These are phyloP conservation scores for Carex littledalei DNA, from an alignment of 176 grass and related monocot genomes.

Conservation along the genomic window DNA sequence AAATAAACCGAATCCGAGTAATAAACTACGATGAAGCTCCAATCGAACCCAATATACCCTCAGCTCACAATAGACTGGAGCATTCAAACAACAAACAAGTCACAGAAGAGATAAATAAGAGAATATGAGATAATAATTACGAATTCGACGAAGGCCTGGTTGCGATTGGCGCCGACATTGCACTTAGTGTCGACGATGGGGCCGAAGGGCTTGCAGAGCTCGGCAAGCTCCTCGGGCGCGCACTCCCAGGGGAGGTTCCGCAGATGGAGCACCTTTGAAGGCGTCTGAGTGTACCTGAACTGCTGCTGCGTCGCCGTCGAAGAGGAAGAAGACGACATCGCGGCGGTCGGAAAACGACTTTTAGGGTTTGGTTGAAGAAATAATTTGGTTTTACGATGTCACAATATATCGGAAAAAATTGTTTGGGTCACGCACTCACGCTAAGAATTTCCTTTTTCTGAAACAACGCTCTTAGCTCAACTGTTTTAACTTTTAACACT, in stretches of 20 bases:
- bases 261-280: slow-evolving; percentile 92
- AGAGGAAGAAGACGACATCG: slow-evolving; percentile 62
- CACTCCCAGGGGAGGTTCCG: slow-evolving; percentile 95
- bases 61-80: background rate
- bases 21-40: background rate
- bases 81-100: background rate
- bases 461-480: too few relatives aligned
- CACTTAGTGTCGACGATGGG: slow-evolving; percentile 82
- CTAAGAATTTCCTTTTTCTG: background rate
- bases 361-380: slow-evolving; percentile 12
- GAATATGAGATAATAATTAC: slow-evolving; percentile 32
- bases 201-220: slow-evolving; percentile 92
- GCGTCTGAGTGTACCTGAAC: slow-evolving; percentile 88
- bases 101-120: background rate
- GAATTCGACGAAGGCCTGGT: slow-evolving; percentile 97
- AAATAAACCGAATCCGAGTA: background rate
- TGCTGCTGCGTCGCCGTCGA: slow-evolving; percentile 44
- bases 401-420: background rate
- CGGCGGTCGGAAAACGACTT: background rate
- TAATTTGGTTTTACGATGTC: background rate
- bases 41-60: background rate
- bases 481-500: too few relatives aligned
- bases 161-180: slow-evolving; percentile 84
- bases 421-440: background rate
- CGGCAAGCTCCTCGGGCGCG: slow-evolving; percentile 80